Evolutionary conservation across 805 yeast species (phyloP), one percentile per base, ranked within the genome.

Genomic region (Tetrapisispora namnaoensis): DNA sequence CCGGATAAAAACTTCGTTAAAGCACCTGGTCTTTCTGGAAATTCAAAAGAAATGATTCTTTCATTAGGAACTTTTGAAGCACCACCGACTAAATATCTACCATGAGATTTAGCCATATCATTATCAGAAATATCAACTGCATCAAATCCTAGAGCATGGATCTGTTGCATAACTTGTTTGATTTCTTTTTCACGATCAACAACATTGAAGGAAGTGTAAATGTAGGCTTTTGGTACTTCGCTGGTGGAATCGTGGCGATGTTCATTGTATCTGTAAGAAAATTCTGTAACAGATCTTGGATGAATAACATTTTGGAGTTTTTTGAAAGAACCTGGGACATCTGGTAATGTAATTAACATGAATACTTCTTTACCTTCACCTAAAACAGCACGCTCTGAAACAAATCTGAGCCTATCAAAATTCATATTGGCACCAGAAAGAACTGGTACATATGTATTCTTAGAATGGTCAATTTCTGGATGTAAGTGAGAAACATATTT

Each of bases 351-450:
- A 17, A 90, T 88, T 43, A 86, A 79, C 74, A 93, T 74, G 60
- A 95, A 91, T 7, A 88, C 95, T 71, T 93, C 99, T 57, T 83
- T 86, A 49, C 98, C 99, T 66, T 91, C 98, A 70, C 99, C 99
- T n/a, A 93, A 75, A 46, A 87, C 95, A 14, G 99, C 97, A 68
- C 99, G 83, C 68, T 93, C 99, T 50, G 95, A 80, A 20, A 93
- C 97, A 67, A 93, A 93, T 65, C 99, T 77, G 59, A 93, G 74
- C 59, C 99, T 78, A 68, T 91, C 99, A 63, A 93, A 93, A 71
- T 95, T 91, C 95, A 93, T 90, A 69, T 93, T 93, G 35, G 99
- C 99, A 51, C 99, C 99, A 20, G 95, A 84, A 49, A 93, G 73
- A 21, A 93, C 76, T 7, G 97, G 91, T 37, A 86, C 83, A 59